phyloP scores from a whole-genome alignment of 352 stramenopile species.

The Phytophthora crassamura region DNA sequence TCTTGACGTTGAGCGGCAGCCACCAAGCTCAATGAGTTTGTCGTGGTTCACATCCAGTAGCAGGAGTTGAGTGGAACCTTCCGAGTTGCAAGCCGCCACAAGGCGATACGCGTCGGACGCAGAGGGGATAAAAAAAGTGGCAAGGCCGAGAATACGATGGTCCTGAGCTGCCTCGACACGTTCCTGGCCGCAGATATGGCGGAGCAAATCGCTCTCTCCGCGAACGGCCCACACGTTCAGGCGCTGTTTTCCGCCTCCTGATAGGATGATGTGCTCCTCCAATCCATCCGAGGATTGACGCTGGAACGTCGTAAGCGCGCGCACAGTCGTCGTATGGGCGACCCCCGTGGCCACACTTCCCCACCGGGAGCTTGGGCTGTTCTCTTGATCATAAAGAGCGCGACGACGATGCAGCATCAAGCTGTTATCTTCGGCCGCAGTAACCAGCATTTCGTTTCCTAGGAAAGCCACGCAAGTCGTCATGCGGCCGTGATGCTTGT shows the following conservation, averaged over 20 bases:
- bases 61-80: constrained; percentile 72
- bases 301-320: constrained; percentile 62
- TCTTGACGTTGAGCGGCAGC: constrained; percentile 59
- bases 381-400: background rate
- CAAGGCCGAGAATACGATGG: constrained; percentile 83
- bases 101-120: constrained; percentile 47
- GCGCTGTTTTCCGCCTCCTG: constrained; percentile 82
- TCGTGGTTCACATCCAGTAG: constrained; percentile 53
- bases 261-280: constrained; percentile 62
- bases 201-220: constrained; percentile 40
- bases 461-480: constrained; percentile 68
- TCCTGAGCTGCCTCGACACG: constrained; percentile 66
- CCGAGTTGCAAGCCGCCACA: constrained; percentile 77
- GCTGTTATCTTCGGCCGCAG: constrained; percentile 84
- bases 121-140: constrained; percentile 52
- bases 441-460: constrained; percentile 55
- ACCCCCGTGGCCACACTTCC: constrained; percentile 57
- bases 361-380: constrained; percentile 38
- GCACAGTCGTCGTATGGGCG: constrained; percentile 85
- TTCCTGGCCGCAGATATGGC: constrained; percentile 73
- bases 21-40: constrained; percentile 51
- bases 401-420: constrained; percentile 70
- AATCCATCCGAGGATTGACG: constrained; percentile 20
- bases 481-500: constrained; percentile 79
- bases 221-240: constrained; percentile 78